Percentiles rank a stretch among this genome's conserved stretches.
Evolutionary conservation across 2,329 filamentous ascomycete species (phyloP).

Genomic region (Calycina herbarum): DNA sequence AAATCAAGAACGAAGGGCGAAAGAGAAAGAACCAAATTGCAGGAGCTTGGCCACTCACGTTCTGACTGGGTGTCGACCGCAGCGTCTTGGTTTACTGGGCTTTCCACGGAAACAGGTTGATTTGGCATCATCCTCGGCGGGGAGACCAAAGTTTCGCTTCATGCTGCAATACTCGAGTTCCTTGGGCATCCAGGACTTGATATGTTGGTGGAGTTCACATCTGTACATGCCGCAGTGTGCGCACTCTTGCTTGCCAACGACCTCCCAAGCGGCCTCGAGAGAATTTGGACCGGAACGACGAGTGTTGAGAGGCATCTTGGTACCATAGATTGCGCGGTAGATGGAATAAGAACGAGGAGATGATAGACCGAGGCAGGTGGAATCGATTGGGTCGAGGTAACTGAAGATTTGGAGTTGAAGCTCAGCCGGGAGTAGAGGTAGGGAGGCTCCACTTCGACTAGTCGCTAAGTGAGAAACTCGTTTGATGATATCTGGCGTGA

Average conservation of each 20-base stretch:
- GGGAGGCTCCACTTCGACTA: slow-evolving; percentile 23
- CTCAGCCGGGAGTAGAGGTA: slow-evolving; percentile 57
- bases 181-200: slow-evolving; percentile 59
- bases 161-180: slow-evolving; percentile 61
- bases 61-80: slow-evolving; percentile 51
- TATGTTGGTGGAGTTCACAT: slow-evolving; percentile 64
- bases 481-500: slow-evolving; percentile 29
- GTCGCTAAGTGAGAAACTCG: slow-evolving; percentile 20
- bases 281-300: slow-evolving; percentile 62
- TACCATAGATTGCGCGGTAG: slow-evolving; percentile 54
- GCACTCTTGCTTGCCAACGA: slow-evolving; percentile 62
- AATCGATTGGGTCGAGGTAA: slow-evolving; percentile 64
- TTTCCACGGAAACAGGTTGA: slow-evolving; percentile 59
- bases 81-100: slow-evolving; percentile 57
- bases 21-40: slow-evolving; percentile 14
- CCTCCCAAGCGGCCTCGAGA: slow-evolving; percentile 63
- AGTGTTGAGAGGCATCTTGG: slow-evolving; percentile 54
- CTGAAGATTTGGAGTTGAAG: slow-evolving; percentile 62
- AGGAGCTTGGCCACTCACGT: slow-evolving; percentile 27
- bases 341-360: slow-evolving; percentile 59
- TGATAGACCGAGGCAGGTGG: slow-evolving; percentile 60
- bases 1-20: slow-evolving; percentile 2
- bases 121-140: slow-evolving; percentile 48
- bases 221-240: slow-evolving; percentile 60
- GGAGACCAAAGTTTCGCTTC: slow-evolving; percentile 55